phyloP scores from a whole-genome alignment of 2,329 filamentous ascomycete species.

The Phyllosticta paracitricarpa region DNA sequence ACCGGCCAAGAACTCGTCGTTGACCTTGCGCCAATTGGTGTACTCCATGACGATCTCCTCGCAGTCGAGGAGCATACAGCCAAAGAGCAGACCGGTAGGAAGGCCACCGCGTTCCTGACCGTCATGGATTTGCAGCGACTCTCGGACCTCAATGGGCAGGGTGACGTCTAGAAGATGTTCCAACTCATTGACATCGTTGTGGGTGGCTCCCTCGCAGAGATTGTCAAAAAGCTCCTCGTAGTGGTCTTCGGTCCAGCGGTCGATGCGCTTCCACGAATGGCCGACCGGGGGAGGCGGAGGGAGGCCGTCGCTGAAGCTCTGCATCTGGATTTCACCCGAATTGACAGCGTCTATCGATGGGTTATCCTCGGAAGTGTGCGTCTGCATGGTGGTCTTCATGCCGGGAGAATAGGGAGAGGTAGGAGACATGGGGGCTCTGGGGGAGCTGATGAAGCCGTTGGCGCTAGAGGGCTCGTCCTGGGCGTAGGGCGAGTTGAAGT shows the following conservation, averaged over 20 bases:
- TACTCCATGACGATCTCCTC: constrained; percentile 98
- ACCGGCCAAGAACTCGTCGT: constrained; percentile 71
- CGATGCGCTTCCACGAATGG: constrained; percentile 92
- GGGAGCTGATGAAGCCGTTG: constrained; percentile 53
- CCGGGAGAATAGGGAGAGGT: constrained; percentile 79
- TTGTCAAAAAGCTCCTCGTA: constrained; percentile 93
- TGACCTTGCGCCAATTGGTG: constrained; percentile 91
- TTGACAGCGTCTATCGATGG: constrained; percentile 55
- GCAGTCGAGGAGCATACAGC: constrained; percentile 91
- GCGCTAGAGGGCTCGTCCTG: constrained; percentile 53
- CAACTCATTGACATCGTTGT: constrained; percentile 92
- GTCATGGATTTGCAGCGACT: constrained; percentile 84
- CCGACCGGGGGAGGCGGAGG: constrained; percentile 78
- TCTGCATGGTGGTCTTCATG: constrained; percentile 65
- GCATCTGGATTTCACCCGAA: constrained; percentile 87
- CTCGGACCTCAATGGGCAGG: constrained; percentile 82
- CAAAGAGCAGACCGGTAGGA: constrained; percentile 87
- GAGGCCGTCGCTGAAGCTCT: constrained; percentile 83
- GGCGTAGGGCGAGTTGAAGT: constrained; percentile 68
- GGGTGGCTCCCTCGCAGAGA: constrained; percentile 80
- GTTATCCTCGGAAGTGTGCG: constrained; percentile 49
- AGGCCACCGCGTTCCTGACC: constrained; percentile 91
- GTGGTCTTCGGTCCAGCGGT: constrained; percentile 86
- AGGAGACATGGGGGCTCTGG: constrained; percentile 46
- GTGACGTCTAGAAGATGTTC: constrained; percentile 94